These are phyloP conservation scores for Kluyveromyces nonfermentans DNA, from an alignment of 805 yeast genomes.

Conservation along the genomic window DNA sequence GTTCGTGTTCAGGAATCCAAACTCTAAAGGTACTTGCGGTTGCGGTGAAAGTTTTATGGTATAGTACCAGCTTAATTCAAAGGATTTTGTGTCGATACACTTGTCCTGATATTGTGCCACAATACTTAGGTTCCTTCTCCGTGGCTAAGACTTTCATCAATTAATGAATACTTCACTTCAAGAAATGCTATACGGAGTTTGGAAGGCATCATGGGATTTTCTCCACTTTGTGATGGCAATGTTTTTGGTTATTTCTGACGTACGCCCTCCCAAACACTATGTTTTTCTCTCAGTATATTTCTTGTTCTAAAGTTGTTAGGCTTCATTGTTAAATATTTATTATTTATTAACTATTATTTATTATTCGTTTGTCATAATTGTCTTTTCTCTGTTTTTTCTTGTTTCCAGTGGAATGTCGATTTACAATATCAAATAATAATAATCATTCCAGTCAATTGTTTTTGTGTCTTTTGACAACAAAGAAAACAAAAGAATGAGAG, in stretches of 20 bases:
- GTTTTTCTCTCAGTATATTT: no score
- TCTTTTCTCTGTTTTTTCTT: not conserved
- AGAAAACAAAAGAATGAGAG: not conserved
- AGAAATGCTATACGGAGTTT: not conserved
- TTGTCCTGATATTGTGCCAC: not conserved
- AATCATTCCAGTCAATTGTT: no score
- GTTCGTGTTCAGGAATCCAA: conserved; percentile 90
- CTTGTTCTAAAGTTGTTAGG: no score
- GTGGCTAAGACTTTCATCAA: no score
- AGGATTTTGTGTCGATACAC: not conserved
- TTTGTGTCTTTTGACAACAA: not conserved
- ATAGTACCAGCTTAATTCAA: conserved; percentile 27
- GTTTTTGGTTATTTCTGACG: no score
- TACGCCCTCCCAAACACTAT: not conserved
- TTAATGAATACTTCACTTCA: not conserved
- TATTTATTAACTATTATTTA: no score
- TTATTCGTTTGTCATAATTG: not conserved
- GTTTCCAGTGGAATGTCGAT: not conserved
- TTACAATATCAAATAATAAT: no score
- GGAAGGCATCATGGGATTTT: not conserved
- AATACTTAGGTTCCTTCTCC: no score
- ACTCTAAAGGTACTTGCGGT: conserved; percentile 96
- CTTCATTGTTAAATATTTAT: no score
- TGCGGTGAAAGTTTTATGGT: conserved; percentile 99
- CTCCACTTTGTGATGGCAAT: not conserved